Evolutionary conservation across 441 rosid genomes (phyloP), one percentile per base, ranked within the genome.

Genomic region (Jatropha podagrica): DNA sequence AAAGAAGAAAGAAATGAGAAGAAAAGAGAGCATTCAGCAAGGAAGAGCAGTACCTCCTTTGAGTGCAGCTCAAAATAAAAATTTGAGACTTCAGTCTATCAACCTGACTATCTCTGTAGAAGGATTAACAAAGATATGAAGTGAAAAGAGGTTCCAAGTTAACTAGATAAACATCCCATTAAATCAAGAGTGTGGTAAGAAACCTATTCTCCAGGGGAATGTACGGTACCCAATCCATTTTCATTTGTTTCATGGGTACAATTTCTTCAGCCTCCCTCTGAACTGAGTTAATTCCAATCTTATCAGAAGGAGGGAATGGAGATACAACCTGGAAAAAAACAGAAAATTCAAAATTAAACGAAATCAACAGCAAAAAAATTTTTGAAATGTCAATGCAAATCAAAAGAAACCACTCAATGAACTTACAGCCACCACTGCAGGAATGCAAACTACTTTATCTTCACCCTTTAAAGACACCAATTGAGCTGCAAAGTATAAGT

Each of bases 191-290:
- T 77, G 68, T 15, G 62, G 23, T 64, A 61, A 67, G n/a, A 60
- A 86, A 92, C 98, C 98, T 90, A 38, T 92, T 83, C 76, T 90
- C 95, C 75, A 89, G 63, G 46, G 99, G 98, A 78, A 96, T 87
- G 80, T 94, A 96, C 14, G 99, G 99, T 79, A 89, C 87, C 99
- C 99, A 94, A 69, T 86, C 98, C 98, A 96, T 92, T 87, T 96
- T 92, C 98, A 96, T 94, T 78, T 92, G 86, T 76, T 88, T 92
- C 98, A 96, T 94, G 17, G 98, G 98, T 85, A 96, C 71, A 84
- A 92, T 94, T 84, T 94, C 98, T 86, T 96, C 98, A 54, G 74
- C 79, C 84, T 87, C 98, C 83, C 96, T 89, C 80, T 96, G 98
- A 88, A 94, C 94, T 20, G 98, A 94, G 65, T 88, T 91, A 77